Evolutionary conservation across 495 filamentous ascomycete genomes (phyloP), one percentile per base, ranked within the genome.

Genomic region (Hapsidospora chrysogenum): DNA sequence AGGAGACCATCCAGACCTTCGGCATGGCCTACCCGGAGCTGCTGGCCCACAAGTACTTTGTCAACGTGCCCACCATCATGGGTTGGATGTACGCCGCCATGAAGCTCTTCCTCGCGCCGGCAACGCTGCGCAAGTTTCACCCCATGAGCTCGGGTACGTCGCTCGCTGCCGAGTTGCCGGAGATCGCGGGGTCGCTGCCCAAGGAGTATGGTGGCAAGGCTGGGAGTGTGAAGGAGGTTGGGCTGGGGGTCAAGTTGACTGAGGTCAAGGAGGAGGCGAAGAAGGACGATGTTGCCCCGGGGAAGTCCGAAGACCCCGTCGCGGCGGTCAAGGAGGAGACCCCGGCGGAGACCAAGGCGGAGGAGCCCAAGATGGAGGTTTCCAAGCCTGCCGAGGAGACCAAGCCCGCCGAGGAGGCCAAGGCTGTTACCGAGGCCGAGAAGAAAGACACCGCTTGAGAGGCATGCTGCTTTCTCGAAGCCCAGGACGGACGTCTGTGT

Each of bases 41-140:
- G 15, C 66, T 93, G 17, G 28, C 18, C n/a, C 70, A 84, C 54
- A 94, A 92, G 63, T 89, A 80, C 68, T 93, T 94, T 48, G 77
- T 92, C 57, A 93, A 93, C 40, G 80, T 92, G 5, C 85, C 85
- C 0, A 52, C 72, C 35, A 60, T 92, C 46, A 92, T 92, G 85
- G 77, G 78, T 31, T 92, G 85, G 72, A 65, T 92, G 50, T 93
- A 78, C 50, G 56, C 56, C 19, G 63, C 76, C 35, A 79, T 92
- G 63, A 92, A 85, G 66, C 52, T 82, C 15, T 70, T 94, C 48
- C 56, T 89, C 29, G 72, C 74, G 38, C 63, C 70, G 44, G 82
- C 84, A 55, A 92, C 82, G 3, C 64, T 77, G 43, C 80, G 77
- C 64, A 92, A 92, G 59, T 82, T 92, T 56, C 76, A 78, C 39